phyloP scores from a whole-genome alignment of 2,329 filamentous ascomycete species.

The Aspergillus intermedius region DNA sequence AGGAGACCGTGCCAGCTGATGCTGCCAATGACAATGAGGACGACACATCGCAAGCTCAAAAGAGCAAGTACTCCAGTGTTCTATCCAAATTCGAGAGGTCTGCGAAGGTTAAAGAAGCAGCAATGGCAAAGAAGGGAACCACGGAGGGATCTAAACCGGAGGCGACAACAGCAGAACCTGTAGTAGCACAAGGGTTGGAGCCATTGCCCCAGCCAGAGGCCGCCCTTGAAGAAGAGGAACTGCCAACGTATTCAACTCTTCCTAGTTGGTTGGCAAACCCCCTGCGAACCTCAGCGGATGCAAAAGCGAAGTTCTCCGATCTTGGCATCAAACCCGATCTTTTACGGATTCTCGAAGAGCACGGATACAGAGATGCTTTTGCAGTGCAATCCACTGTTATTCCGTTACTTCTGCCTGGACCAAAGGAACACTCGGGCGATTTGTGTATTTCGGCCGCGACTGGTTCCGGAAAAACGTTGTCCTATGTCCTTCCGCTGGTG shows the following conservation, averaged over 20 bases:
- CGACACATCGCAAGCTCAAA: slow-evolving; percentile 7
- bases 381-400: slow-evolving; percentile 75
- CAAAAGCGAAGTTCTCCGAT: slow-evolving; percentile 55
- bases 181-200: slow-evolving; percentile 54
- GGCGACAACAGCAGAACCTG: slow-evolving; percentile 18
- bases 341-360: slow-evolving; percentile 57
- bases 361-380: slow-evolving; percentile 65
- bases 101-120: slow-evolving; percentile 13
- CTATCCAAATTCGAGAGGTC: slow-evolving; percentile 37
- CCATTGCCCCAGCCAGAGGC: slow-evolving; percentile 69
- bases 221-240: slow-evolving; percentile 50
- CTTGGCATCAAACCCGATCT: slow-evolving; percentile 59
- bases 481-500: slow-evolving; percentile 82
- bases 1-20: slow-evolving; percentile 1
- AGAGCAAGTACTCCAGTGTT: slow-evolving; percentile 32
- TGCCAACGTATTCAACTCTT: slow-evolving; percentile 67
- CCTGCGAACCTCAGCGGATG: slow-evolving; percentile 58
- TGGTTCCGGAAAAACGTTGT: slow-evolving; percentile 89
- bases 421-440: slow-evolving; percentile 61
- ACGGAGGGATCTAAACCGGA: slow-evolving; percentile 2
- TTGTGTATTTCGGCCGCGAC: slow-evolving; percentile 87
- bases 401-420: slow-evolving; percentile 66
- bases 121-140: slow-evolving; percentile 12
- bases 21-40: slow-evolving; percentile 11
- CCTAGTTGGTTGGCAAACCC: slow-evolving; percentile 76